Base-by-base conservation (phyloP, 441 rosid species). In the Populus hybrid region DNA sequence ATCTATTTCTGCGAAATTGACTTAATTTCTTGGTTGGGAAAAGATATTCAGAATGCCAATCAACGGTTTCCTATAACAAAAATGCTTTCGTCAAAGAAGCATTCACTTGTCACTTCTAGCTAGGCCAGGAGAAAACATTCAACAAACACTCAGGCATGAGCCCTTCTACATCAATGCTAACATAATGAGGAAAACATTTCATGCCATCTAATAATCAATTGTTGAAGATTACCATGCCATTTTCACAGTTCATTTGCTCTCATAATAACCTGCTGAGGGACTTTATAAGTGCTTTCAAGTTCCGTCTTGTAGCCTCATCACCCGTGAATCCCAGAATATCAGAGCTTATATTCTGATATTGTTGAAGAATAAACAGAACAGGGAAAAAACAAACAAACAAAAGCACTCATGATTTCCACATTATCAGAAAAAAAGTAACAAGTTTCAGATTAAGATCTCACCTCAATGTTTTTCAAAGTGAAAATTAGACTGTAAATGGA, bases 281-380 rank as follows among this genome's bases (percentile, higher is more conserved):
- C 88, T 90, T 96, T 74, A 94, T 96, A 61, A 96, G 95, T 68
- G 85, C 85, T 84, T 94, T 96, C 77, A 96, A 85, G 83, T 89
- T 96, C 83, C 79, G 84, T 80, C 95, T 93, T 7, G 95, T 91
- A 69, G 90, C 88, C 72, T 96, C 98, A 57, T 96, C 98, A 10
- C 98, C 95, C 16, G 98, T 96, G 90, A 94, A 94, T 69, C 98
- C 99, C 81, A 96, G 82, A 68, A 96, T 81, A 82, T 96, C 98
- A 2, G 99, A 94, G 88, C 93, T 93, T 90, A 96, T 93, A 83
- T 85, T 93, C 99, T 96, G 90, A 85, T 77, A 69, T 50, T 21
- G 24, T 26, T 18, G 65, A 70, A 64, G 61, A 70, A 16, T 23
- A 66, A 68, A 73, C 46, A 67, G 34, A 61, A 24, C 70, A 24